Percentiles rank a stretch among this genome's conserved stretches.
phyloP scores from a whole-genome alignment of 768 basidiomycete species.

The Boletus tomentosulus region DNA sequence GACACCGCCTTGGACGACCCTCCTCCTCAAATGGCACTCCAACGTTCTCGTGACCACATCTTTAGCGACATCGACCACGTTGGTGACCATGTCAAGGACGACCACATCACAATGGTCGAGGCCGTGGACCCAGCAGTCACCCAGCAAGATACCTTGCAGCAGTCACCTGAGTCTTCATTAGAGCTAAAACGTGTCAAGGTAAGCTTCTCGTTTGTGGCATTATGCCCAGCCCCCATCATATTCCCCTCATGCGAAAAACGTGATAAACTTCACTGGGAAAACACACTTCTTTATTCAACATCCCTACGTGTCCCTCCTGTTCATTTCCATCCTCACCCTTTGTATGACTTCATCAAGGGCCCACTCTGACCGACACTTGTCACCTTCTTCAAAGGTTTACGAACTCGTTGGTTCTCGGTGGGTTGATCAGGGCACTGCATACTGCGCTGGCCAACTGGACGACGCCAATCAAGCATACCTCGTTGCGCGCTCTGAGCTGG shows the following conservation, averaged over 20 bases:
- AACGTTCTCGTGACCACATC: slow-evolving; percentile 30
- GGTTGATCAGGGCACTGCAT: slow-evolving; percentile 96
- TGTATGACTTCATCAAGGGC: slow-evolving; percentile 31
- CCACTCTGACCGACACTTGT: slow-evolving; percentile 28
- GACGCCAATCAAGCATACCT: slow-evolving; percentile 74
- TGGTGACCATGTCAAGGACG: slow-evolving; percentile 30
- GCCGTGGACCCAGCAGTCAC: slow-evolving; percentile 36
- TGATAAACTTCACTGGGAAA: slow-evolving; percentile 13
- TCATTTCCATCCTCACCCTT: slow-evolving; percentile 20
- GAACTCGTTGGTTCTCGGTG: slow-evolving; percentile 87
- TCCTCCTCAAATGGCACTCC: slow-evolving; percentile 25
- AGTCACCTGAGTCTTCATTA: slow-evolving; percentile 60
- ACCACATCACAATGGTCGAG: slow-evolving; percentile 33
- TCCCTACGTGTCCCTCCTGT: slow-evolving; percentile 12
- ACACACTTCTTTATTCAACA: slow-evolving; percentile 14
- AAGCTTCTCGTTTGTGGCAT: slow-evolving; percentile 28
- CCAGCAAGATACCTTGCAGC: slow-evolving; percentile 57
- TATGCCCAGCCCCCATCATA: slow-evolving; percentile 16
- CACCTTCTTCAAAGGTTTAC: slow-evolving; percentile 67
- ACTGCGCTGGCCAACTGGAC: slow-evolving; percentile 87
- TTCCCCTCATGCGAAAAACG: slow-evolving; percentile 25
- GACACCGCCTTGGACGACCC: slow-evolving; percentile 26
- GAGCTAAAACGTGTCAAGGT: slow-evolving; percentile 87
- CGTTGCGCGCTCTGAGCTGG: slow-evolving; percentile 77
- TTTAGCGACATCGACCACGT: slow-evolving; percentile 34